Percentiles rank a stretch among this genome's conserved stretches.
Conservation (phyloP, 108 stramenopile genomes). For the Cyclostephanos invisitatus region DNA sequence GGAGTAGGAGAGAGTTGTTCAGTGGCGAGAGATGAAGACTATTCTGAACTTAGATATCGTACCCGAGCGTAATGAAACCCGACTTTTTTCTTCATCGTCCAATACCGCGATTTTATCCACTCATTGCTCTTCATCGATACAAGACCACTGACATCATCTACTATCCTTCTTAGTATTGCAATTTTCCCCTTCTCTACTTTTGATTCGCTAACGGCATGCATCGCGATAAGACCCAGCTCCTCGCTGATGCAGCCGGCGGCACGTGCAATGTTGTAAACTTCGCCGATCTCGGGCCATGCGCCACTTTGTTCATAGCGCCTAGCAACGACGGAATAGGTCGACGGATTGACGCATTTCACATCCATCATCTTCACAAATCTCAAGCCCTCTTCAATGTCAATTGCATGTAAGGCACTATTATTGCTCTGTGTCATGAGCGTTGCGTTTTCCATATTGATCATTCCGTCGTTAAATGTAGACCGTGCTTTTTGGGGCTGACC, state of each 20-base stretch:
- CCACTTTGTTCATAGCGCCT: slow-evolving; percentile 31
- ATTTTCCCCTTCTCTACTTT: slow-evolving; percentile 54
- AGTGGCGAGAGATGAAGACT: background rate
- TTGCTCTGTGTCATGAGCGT: slow-evolving; percentile 28
- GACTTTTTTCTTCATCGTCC: slow-evolving; percentile 59
- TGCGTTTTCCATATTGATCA: background rate
- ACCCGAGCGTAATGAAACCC: slow-evolving; percentile 68
- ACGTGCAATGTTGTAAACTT: slow-evolving; percentile 55
- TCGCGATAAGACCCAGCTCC: slow-evolving; percentile 56
- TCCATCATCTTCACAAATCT: slow-evolving; percentile 23
- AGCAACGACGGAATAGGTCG: slow-evolving; percentile 42
- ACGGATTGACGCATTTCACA: slow-evolving; percentile 23
- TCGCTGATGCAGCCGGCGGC: slow-evolving; percentile 60
- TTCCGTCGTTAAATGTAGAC: slow-evolving; percentile 11
- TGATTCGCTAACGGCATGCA: slow-evolving; percentile 62
- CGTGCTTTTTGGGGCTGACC: slow-evolving; percentile 30
- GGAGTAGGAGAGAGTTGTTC: background rate
- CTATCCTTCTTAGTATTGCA: slow-evolving; percentile 55
- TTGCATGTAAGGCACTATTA: slow-evolving; percentile 20
- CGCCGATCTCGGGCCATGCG: slow-evolving; percentile 50
- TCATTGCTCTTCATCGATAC: slow-evolving; percentile 45
- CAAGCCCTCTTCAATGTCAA: slow-evolving; percentile 27
- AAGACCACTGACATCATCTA: slow-evolving; percentile 51
- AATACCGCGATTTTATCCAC: slow-evolving; percentile 64
- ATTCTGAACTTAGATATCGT: slow-evolving; percentile 5